Base-by-base conservation (phyloP, 768 basidiomycete species). In the Lactarius akahatsu region DNA sequence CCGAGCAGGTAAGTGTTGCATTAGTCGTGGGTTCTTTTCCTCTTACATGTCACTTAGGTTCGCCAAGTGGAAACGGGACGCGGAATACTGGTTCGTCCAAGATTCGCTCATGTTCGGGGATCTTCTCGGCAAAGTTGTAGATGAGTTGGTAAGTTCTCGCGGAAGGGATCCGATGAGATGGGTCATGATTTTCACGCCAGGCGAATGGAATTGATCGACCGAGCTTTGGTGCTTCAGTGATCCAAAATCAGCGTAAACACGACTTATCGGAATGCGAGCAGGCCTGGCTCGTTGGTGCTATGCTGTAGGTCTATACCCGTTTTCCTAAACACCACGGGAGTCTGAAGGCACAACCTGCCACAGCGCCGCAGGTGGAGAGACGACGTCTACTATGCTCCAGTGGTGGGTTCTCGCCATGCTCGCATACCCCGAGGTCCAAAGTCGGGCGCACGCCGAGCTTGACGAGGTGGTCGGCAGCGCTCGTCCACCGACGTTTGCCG, bases 11-110 rank as follows among this genome's bases (percentile, higher is more conserved):
- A 16, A 13, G 6, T 28, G 18, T 57, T 57, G 9, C 57, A 16
- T 38, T 10, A 8, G 13, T 56, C 2, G 16, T 20, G 20, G 3
- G 4, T 11, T 30, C 4, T 34, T 30, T 7, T 2, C 38, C 6
- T 15, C 57, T 36, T 32, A 56, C 23, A 1, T 36, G 15, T 23
- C 13, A 20, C 34, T 16, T 10, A 58, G 57, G 23, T 54, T 62
- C 13, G 52, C 61, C 16, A 38, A 62, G 61, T 68, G 66, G 66
- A 68, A 68, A 43, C 66, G 64, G 20, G 34, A 59, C 16, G 66
- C 52, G 18, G n/a, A 36, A 28, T 66, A 41, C 26, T 65, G 57
- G 57, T 64, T 50, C 45, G n/a, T 26, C 18, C 15, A 65, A 41
- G 66, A 67, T 30, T 57, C 30, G 20, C 23, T 38, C 15, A 45